phyloP scores from a whole-genome alignment of 371 early-diverging fungal genomes.

The Catenaria anguillulae region DNA sequence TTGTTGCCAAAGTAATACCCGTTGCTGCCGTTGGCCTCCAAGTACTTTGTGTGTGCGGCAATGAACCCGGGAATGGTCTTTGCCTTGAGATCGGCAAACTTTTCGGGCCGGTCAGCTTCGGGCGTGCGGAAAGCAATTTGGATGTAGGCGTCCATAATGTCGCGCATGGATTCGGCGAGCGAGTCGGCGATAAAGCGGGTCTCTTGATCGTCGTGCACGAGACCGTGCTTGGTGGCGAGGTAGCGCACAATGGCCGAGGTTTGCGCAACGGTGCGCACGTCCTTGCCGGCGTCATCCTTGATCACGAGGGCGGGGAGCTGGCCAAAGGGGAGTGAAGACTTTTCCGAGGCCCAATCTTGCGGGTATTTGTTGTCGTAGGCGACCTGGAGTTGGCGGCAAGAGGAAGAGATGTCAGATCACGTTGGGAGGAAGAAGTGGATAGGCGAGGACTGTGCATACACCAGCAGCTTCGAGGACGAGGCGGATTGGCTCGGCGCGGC shows the following conservation, averaged over 20 bases:
- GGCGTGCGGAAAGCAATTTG: slow-evolving; percentile 3
- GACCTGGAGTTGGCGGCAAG: too few relatives aligned
- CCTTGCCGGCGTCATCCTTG: slow-evolving; percentile 14
- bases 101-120: slow-evolving; percentile 13
- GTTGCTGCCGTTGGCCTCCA: slow-evolving; percentile 21
- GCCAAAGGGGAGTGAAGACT: slow-evolving; percentile 29
- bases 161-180: slow-evolving; percentile 18
- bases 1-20: slow-evolving; percentile 18
- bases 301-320: slow-evolving; percentile 33
- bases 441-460: too few relatives aligned
- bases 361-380: slow-evolving; percentile 6
- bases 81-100: slow-evolving; percentile 10
- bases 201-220: slow-evolving; percentile 21
- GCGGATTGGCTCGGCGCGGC: slow-evolving; percentile 14
- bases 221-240: slow-evolving; percentile 22
- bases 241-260: slow-evolving; percentile 33
- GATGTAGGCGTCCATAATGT: slow-evolving; percentile 15
- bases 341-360: slow-evolving; percentile 26
- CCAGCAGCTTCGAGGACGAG: neutral
- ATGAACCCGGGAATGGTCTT: slow-evolving; percentile 11
- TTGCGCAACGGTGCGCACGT: slow-evolving; percentile 24
- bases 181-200: slow-evolving; percentile 21
- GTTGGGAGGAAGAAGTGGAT: too few relatives aligned
- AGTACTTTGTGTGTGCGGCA: slow-evolving; percentile 12
- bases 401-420: too few relatives aligned